Percentiles rank a stretch among this genome's conserved stretches.
Conservation (phyloP, 306 rosid species). For the Arachis stenosperma region DNA sequence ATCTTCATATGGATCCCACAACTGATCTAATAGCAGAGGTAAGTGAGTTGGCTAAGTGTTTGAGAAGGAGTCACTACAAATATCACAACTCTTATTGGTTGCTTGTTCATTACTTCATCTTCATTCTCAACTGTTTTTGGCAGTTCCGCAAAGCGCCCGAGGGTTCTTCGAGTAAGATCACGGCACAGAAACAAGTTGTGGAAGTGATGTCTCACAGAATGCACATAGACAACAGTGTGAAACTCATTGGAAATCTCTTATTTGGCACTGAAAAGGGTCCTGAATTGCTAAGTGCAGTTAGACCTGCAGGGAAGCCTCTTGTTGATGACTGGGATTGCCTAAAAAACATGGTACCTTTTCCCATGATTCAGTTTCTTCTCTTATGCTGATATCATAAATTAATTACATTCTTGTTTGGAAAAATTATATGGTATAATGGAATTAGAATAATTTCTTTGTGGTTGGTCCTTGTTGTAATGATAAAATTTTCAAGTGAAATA, state of each 20-base stretch:
- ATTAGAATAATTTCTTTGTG: background rate
- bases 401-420: background rate
- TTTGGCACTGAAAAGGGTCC: constrained; percentile 83
- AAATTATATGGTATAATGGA: background rate
- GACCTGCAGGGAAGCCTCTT: constrained; percentile 71
- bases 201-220: constrained; percentile 90
- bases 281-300: constrained; percentile 58
- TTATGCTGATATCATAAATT: constrained; percentile 2
- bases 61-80: no score
- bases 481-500: background rate
- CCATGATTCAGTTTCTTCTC: constrained; percentile 20
- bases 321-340: constrained; percentile 92
- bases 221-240: constrained; percentile 77
- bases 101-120: background rate
- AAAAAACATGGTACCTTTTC: constrained; percentile 63
- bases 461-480: background rate
- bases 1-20: no score
- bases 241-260: constrained; percentile 76
- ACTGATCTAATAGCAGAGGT: no score
- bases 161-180: constrained; percentile 69
- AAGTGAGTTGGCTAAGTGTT: no score
- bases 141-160: constrained; percentile 92
- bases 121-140: constrained; percentile 24
- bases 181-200: constrained; percentile 79
- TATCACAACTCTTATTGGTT: no score